Evolutionary conservation across 495 filamentous ascomycete genomes (phyloP), one percentile per base, ranked within the genome.

Genomic region (Glarea lozoyensis): DNA sequence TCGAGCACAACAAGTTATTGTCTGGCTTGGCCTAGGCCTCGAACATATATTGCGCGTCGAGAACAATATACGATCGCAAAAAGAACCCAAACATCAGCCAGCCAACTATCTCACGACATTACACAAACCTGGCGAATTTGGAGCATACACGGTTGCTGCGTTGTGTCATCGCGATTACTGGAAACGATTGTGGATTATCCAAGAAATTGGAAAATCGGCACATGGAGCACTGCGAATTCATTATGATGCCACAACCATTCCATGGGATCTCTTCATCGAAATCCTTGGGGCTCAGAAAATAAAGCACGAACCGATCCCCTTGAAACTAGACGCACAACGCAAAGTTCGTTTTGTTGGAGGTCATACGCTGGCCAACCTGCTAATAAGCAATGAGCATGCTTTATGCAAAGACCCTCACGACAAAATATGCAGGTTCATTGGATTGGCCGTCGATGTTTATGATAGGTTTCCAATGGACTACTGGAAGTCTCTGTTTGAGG

Each of bases 131-230:
- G 4, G 24, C 6, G 20, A 5, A 16, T 10, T 7, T 16, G 13
- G 10, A 2, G 11, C 11, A 3, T 7, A 10, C 13, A 11, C 4
- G 9, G n/a, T 44, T 11, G 2, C 4, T 12, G 12, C 4, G 1
- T 15, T 47, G 27, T 47, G 37, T 22, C 22, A 7, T 3, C 13
- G 18, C 6, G 2, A 10, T 11, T 47, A 47, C 19, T 47, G 44
- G 44, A 35, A 20, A 1, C 24, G 44, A 18, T 13, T 47, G 10
- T 47, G 44, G 44, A 40, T 47, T 18, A 35, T 47, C 3, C 44
- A 47, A 11, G 44, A 47, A 24, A 34, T 30, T 23, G 19, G 44
- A 0, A 1, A 10, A 5, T 36, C 44, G 25, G 21, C n/a, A n/a
- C n/a, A n/a, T n/a, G 44, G 13, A 47, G 18, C 6, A 18, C 41